These are phyloP conservation scores for Colletotrichum gigasporum DNA, from an alignment of 2,329 filamentous ascomycete genomes.

Conservation along the genomic window DNA sequence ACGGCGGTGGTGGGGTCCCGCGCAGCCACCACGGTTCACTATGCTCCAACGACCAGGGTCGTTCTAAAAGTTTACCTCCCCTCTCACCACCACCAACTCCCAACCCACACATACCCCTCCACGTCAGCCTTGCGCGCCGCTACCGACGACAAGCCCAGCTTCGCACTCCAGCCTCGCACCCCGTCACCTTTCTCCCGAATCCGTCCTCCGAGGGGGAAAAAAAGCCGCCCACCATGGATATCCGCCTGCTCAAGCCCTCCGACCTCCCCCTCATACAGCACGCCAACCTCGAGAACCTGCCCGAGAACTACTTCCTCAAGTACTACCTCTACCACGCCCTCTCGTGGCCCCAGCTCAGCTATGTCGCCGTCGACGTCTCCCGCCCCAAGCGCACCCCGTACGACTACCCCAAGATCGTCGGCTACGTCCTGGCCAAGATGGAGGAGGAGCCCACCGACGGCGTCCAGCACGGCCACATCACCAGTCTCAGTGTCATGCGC, in stretches of 20 bases:
- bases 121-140: slow-evolving; percentile 20
- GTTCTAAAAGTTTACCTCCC: slow-evolving; percentile 28
- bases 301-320: slow-evolving; percentile 99
- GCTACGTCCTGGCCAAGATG: slow-evolving; percentile 99
- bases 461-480: slow-evolving; percentile 95
- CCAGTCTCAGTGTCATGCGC: slow-evolving; percentile 92
- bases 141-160: not conserved
- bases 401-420: slow-evolving; percentile 96
- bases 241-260: slow-evolving; percentile 83
- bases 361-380: slow-evolving; percentile 92
- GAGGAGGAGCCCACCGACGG: slow-evolving; percentile 96
- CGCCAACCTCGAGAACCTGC: slow-evolving; percentile 98
- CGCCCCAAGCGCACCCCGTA: slow-evolving; percentile 80
- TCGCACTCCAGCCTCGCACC: not conserved
- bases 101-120: slow-evolving; percentile 7
- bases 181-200: not conserved
- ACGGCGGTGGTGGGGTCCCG: slow-evolving; percentile 22
- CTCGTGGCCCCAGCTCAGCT: slow-evolving; percentile 97
- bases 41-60: slow-evolving; percentile 13
- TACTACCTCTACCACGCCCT: slow-evolving; percentile 99
- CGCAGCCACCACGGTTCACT: slow-evolving; percentile 10
- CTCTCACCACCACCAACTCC: slow-evolving; percentile 6
- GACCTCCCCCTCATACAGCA: slow-evolving; percentile 95
- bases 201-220: not conserved
- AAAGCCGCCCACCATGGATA: slow-evolving; percentile 74